Conservation (phyloP, 495 filamentous ascomycete species). For the Collariella sp. region DNA sequence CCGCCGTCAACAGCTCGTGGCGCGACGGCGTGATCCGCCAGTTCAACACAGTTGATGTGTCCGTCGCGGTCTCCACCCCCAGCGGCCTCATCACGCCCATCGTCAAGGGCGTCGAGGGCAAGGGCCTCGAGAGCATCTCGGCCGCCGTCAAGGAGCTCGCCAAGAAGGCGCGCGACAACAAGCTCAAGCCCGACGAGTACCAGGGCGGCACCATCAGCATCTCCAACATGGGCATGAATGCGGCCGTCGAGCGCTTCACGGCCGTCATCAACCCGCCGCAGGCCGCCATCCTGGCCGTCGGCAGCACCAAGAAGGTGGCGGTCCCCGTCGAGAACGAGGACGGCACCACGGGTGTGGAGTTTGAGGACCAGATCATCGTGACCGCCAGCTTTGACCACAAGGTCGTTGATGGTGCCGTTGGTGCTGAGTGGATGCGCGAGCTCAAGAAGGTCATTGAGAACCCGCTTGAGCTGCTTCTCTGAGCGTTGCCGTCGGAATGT, state of each 20-base stretch:
- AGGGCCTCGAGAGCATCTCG: conserved; percentile 82
- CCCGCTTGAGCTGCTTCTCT: conserved; percentile 88
- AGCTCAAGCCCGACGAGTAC: conserved; percentile 99
- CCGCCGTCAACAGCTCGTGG: conserved; percentile 93
- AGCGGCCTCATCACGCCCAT: conserved; percentile 95
- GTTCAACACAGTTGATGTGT: conserved; percentile 84
- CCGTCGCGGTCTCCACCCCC: conserved; percentile 90
- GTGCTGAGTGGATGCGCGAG: conserved; percentile 94
- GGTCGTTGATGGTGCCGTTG: conserved; percentile 80
- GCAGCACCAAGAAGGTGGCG: conserved; percentile 89
- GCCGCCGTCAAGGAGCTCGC: conserved; percentile 86
- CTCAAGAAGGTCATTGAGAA: conserved; percentile 97
- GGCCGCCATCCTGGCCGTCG: conserved; percentile 90
- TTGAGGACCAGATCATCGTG: conserved; percentile 94
- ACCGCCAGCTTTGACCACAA: conserved; percentile 97
- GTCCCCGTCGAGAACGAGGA: conserved; percentile 79
- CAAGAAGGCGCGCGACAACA: conserved; percentile 91
- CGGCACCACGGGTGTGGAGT: conserved; percentile 65
- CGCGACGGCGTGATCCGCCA: conserved; percentile 83
- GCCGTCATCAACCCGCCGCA: conserved; percentile 99
- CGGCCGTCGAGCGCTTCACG: conserved; percentile 94
- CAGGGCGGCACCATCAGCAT: conserved; percentile 99
- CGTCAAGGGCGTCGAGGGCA: conserved; percentile 73
- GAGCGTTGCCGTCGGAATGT: conserved; percentile 19
- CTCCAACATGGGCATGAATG: conserved; percentile 99